Conservation (phyloP, 2,329 filamentous ascomycete species). For the Aspergillus clavatus region DNA sequence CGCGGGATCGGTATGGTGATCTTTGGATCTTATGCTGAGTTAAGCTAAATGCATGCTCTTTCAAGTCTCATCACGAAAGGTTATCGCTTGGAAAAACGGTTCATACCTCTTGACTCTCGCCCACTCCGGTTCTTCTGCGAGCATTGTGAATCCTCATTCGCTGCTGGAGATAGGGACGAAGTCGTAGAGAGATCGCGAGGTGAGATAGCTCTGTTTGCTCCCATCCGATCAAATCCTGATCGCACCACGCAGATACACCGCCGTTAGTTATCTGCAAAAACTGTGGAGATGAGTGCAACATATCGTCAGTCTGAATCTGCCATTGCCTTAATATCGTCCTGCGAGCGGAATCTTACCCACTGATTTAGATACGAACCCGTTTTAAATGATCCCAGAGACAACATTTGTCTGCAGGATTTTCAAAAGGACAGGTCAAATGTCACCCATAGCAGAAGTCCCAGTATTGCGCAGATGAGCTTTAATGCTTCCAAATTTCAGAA, state of each 20-base stretch:
- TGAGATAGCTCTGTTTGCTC: constrained; percentile 6
- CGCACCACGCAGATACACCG: constrained; percentile 8
- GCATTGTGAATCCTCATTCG: constrained; percentile 23
- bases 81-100: constrained; percentile 27
- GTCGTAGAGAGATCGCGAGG: constrained; percentile 14
- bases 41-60: neutral
- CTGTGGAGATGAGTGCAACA: constrained; percentile 20
- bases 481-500: constrained; percentile 13
- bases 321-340: neutral
- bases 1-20: constrained; percentile 23
- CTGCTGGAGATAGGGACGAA: constrained; percentile 17
- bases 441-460: constrained; percentile 17
- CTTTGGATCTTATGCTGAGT: neutral
- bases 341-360: neutral
- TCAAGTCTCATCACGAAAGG: constrained; percentile 29
- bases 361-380: constrained; percentile 17
- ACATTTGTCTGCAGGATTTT: constrained; percentile 13
- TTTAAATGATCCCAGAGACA: constrained; percentile 20
- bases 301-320: constrained; percentile 14
- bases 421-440: constrained; percentile 13
- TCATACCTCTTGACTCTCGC: constrained; percentile 23
- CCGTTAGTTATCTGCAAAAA: constrained; percentile 16
- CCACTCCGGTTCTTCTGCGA: constrained; percentile 25
- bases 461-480: constrained; percentile 14
- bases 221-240: neutral